These are phyloP conservation scores for Phenoliferia sp. DNA, from an alignment of 1,284 basidiomycete species.

Conservation along the genomic window DNA sequence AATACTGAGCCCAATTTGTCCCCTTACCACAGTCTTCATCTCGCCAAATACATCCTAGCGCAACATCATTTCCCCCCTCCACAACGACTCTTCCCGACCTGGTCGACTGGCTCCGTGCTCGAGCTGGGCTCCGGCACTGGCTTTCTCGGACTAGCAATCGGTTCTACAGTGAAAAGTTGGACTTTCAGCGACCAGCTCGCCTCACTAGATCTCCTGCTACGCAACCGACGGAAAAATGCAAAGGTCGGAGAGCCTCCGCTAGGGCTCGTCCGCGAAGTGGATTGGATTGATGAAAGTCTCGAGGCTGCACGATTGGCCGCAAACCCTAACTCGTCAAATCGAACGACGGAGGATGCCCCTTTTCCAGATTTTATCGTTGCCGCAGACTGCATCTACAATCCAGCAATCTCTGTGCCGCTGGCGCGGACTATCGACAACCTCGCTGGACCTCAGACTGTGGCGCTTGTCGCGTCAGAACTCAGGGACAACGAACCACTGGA, in stretches of 20 bases:
- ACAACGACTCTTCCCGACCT: neutral
- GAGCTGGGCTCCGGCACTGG: conserved; percentile 34
- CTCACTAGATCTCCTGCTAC: conserved; percentile 20
- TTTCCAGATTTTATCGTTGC: conserved; percentile 24
- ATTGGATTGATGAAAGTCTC: conserved; percentile 8
- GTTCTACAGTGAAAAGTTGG: conserved; percentile 11
- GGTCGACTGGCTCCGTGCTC: conserved; percentile 20
- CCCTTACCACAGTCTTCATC: conserved; percentile 7
- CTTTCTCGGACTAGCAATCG: conserved; percentile 26
- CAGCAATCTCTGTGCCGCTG: conserved; percentile 19
- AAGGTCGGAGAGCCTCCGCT: neutral
- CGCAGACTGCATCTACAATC: conserved; percentile 33
- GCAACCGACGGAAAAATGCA: conserved; percentile 22
- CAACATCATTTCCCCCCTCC: conserved; percentile 21
- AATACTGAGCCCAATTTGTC: neutral
- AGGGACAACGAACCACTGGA: conserved; percentile 27
- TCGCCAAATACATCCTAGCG: conserved; percentile 15
- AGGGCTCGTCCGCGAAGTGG: conserved; percentile 7
- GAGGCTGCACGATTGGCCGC: neutral
- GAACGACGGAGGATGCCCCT: neutral
- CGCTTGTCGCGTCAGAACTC: conserved; percentile 23
- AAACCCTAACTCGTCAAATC: neutral
- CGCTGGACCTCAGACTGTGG: conserved; percentile 2
- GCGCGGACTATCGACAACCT: conserved; percentile 16
- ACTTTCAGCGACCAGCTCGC: conserved; percentile 27